phyloP scores from a whole-genome alignment of 345 rosid species.

The Gossypium turneri region DNA sequence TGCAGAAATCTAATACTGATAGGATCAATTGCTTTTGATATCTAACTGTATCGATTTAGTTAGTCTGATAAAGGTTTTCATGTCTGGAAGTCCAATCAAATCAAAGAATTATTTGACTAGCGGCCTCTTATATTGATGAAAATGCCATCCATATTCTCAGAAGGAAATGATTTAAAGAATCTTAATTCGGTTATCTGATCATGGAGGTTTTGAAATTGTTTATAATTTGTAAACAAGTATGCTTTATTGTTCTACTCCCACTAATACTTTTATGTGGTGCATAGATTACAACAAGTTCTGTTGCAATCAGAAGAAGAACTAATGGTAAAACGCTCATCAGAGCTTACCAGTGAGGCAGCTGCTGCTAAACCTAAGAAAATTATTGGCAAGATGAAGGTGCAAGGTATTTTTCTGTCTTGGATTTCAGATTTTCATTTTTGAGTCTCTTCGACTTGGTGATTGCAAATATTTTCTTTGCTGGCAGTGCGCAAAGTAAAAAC shows the following conservation, averaged over 20 bases:
- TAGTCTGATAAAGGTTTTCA: not conserved
- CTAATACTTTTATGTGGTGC: constrained; percentile 15
- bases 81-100: not conserved
- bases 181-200: not conserved
- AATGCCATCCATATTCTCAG: not conserved
- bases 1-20: not conserved
- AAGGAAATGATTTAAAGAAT: constrained; percentile 12
- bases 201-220: constrained; percentile 9
- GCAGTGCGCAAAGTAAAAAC: constrained; percentile 92
- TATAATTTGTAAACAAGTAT: not conserved
- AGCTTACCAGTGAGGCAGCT: constrained; percentile 52
- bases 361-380: constrained; percentile 75
- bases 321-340: constrained; percentile 57
- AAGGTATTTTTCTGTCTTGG: constrained; percentile 48
- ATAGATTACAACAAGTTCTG: constrained; percentile 69
- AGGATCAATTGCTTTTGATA: not conserved
- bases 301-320: constrained; percentile 96
- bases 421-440: constrained; percentile 13
- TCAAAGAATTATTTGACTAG: not conserved
- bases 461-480: constrained; percentile 21
- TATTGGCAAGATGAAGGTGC: constrained; percentile 91
- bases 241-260: constrained; percentile 4
- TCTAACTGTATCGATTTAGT: not conserved
- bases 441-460: constrained; percentile 11
- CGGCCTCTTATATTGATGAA: constrained; percentile 4